Percentiles rank a stretch among this genome's conserved stretches.
These are phyloP conservation scores for Porphyridium purpureum DNA, from an alignment of 23 red algal species.

Conservation along the genomic window DNA sequence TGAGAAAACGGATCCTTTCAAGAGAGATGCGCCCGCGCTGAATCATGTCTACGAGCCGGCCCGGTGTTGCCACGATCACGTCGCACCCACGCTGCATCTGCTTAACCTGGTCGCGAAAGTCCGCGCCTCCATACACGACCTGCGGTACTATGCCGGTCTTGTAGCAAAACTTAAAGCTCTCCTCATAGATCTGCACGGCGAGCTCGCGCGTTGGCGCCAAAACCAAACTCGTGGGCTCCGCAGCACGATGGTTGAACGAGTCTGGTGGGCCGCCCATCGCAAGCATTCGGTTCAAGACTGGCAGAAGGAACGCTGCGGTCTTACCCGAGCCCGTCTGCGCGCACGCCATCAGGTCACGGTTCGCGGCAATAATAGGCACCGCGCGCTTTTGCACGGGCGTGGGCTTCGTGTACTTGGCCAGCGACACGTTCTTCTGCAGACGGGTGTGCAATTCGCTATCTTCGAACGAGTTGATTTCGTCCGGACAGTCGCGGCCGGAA, in stretches of 20 bases:
- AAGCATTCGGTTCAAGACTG: conserved; percentile 77
- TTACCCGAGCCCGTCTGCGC: conserved; percentile 97
- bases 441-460: conserved; percentile 44
- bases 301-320: conserved; percentile 95
- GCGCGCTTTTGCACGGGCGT: conserved; percentile 96
- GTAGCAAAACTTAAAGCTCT: conserved; percentile 86
- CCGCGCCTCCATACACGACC: conserved; percentile 92
- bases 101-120: conserved; percentile 69
- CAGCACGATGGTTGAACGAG: conserved; percentile 18
- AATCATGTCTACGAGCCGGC: conserved; percentile 89
- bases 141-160: conserved; percentile 51
- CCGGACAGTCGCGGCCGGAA: conserved; percentile 43
- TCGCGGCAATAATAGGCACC: conserved; percentile 50
- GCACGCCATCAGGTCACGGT: conserved; percentile 97
- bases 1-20: conserved; percentile 65
- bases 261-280: conserved; percentile 53
- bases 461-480: conserved; percentile 53
- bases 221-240: conserved; percentile 63
- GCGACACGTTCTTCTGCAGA: conserved; percentile 65
- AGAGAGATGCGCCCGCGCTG: conserved; percentile 78
- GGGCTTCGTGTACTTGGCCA: conserved; percentile 78
- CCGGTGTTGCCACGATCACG: conserved; percentile 90
- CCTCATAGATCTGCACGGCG: conserved; percentile 82
- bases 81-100: conserved; percentile 75
- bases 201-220: conserved; percentile 93